Evolutionary conservation across 352 stramenopile species (phyloP).

Genomic region (Pythium oligandrum): DNA sequence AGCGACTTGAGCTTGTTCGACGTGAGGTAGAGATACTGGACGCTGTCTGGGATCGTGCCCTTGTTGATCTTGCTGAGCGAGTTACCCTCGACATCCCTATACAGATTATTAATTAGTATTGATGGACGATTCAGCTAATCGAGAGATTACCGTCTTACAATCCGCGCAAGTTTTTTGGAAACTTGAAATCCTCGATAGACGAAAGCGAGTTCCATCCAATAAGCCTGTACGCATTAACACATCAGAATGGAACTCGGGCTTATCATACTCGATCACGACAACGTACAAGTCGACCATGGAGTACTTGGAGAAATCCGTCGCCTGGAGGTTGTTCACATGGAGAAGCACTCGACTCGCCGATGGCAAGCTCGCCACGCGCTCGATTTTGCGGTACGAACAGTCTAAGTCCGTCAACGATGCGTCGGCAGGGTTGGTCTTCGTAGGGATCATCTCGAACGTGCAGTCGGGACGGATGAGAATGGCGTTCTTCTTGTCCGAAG

Average conservation of each 20-base stretch:
- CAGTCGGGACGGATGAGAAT: conserved; percentile 21
- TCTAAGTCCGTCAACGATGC: not conserved
- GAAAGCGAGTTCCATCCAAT: conserved; percentile 9
- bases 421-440: not conserved
- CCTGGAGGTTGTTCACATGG: too few relatives aligned
- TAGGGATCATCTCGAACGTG: conserved; percentile 1
- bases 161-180: conserved; percentile 6
- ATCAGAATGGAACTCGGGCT: too few relatives aligned
- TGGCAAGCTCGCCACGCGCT: conserved; percentile 11
- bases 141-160: conserved; percentile 4
- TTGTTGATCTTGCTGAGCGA: conserved; percentile 6
- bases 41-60: conserved; percentile 6
- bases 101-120: not conserved
- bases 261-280: too few relatives aligned
- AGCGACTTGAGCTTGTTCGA: conserved; percentile 5
- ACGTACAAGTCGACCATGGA: conserved; percentile 10
- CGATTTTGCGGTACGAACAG: conserved; percentile 6
- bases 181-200: conserved; percentile 9
- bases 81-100: conserved; percentile 14
- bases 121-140: too few relatives aligned
- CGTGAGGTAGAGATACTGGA: conserved; percentile 7
- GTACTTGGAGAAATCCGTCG: conserved; percentile 12
- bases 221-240: conserved; percentile 6
- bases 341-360: not conserved
- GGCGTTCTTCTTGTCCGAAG: conserved; percentile 13